Conservation (phyloP, 805 yeast genomes). For the Candida sphagnicola region DNA sequence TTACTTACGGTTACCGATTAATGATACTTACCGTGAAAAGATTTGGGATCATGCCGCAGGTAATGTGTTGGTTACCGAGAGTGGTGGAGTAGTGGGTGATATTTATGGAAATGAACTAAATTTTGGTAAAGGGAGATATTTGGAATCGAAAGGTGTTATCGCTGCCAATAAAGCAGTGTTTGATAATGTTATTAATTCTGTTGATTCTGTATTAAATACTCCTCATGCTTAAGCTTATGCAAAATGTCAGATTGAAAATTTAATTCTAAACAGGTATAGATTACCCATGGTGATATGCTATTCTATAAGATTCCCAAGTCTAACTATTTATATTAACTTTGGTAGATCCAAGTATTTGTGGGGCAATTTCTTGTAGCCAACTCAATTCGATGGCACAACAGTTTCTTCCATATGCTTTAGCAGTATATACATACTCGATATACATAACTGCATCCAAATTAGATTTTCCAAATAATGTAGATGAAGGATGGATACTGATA, state of each 20-base stretch:
- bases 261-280: no score
- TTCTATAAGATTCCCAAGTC: conserved; percentile 2
- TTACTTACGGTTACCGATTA: conserved; percentile 83
- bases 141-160: conserved; percentile 86
- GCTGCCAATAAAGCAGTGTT: conserved; percentile 63
- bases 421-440: conserved; percentile 88
- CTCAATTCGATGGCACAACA: conserved; percentile 77
- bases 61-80: conserved; percentile 75
- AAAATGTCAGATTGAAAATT: no score
- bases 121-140: conserved; percentile 81
- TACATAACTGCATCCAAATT: conserved; percentile 87
- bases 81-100: conserved; percentile 90
- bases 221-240: not conserved
- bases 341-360: conserved; percentile 51
- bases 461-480: conserved; percentile 72
- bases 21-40: conserved; percentile 76
- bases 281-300: not conserved
- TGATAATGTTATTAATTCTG: conserved; percentile 46
- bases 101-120: conserved; percentile 69
- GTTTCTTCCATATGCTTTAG: conserved; percentile 87
- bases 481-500: conserved; percentile 86
- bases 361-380: conserved; percentile 85
- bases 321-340: conserved; percentile 26
- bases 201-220: conserved; percentile 23
- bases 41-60: conserved; percentile 99